Evolutionary conservation across 176 grass and related monocot species (phyloP).

Genomic region (Eragrostis curvula): DNA sequence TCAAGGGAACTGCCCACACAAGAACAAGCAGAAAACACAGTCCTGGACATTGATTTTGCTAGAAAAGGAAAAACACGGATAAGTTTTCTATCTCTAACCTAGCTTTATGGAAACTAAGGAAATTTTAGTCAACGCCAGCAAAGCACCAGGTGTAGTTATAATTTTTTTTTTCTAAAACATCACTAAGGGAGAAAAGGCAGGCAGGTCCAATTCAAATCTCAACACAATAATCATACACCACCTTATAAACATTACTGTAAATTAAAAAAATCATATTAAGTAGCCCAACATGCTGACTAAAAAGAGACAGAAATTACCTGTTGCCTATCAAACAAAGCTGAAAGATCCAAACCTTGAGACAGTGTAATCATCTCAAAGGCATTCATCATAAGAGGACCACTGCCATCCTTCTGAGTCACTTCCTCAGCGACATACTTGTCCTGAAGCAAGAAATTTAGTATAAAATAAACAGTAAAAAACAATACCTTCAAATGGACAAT

Average conservation of each 20-base stretch:
- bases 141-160: neutral
- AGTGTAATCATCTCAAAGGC: slow-evolving; percentile 99
- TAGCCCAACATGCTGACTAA: neutral
- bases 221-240: neutral
- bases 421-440: slow-evolving; percentile 87
- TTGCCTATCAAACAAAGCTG: slow-evolving; percentile 88
- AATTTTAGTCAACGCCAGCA: neutral
- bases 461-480: slow-evolving; percentile 26
- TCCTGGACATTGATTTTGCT: neutral
- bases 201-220: neutral
- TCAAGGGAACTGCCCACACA: neutral
- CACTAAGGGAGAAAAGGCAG: neutral
- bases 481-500: slow-evolving; percentile 35
- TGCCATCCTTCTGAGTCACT: slow-evolving; percentile 56
- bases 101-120: neutral
- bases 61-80: neutral
- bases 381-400: slow-evolving; percentile 96
- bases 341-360: slow-evolving; percentile 96
- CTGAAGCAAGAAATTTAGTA: slow-evolving; percentile 54
- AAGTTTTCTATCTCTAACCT: neutral
- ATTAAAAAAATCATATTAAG: slow-evolving; percentile 10
- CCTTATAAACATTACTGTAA: slow-evolving; percentile 3
- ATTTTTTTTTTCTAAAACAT: neutral
- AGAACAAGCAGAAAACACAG: neutral
- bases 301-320: slow-evolving; percentile 64